Base-by-base conservation (phyloP, 495 filamentous ascomycete species). In the Jackrogersella minutella region DNA sequence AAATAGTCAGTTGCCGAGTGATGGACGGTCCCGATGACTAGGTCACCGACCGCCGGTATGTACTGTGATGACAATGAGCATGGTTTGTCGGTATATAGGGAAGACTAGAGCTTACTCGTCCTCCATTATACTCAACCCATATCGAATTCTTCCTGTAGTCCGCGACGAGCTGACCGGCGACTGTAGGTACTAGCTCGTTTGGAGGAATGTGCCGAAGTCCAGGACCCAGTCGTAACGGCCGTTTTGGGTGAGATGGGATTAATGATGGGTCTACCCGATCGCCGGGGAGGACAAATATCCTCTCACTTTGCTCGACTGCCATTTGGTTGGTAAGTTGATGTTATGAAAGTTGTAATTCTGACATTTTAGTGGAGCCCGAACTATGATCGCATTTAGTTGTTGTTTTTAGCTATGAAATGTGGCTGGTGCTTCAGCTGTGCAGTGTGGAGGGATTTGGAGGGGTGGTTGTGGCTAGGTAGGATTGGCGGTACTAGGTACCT, bases 11-110 rank as follows among this genome's bases (percentile, higher is more conserved):
- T 70, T 41, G 87, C 85, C 24, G 88, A 89, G 71, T 88, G 91
- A 72, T 90, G 86, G 64, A 99, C 79, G 46, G 88, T 91, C 24
- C 91, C 93, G 68, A 99, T 90, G 55, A 99, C 85, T 11, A 95
- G 84, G 78, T 99, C 95, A 71, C 87, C 86, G 36, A 79, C 75
- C 9, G 86, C 82, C 6, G 95, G 93, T 46, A 88, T 85, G 71
- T 98, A 99, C 87, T 95, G 74, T 52, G 73, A 60, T n/a, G 17
- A 0, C 6, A 13, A 17, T 62, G n/a, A 57, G 41, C 19, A 58
- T 26, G 3, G 10, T 19, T n/a, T 8, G 9, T 63, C 34, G 30
- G 14, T 30, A 16, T 11, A 21, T 4, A 17, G n/a, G 31, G 52
- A 13, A 1, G 17, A 46, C 11, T 14, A 0, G 37, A 3, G 28